A percentile compares a stretch with the other conserved stretches of the same genome.
Conservation (phyloP, 495 filamentous ascomycete species). For the Hypoxylon fuscum region DNA sequence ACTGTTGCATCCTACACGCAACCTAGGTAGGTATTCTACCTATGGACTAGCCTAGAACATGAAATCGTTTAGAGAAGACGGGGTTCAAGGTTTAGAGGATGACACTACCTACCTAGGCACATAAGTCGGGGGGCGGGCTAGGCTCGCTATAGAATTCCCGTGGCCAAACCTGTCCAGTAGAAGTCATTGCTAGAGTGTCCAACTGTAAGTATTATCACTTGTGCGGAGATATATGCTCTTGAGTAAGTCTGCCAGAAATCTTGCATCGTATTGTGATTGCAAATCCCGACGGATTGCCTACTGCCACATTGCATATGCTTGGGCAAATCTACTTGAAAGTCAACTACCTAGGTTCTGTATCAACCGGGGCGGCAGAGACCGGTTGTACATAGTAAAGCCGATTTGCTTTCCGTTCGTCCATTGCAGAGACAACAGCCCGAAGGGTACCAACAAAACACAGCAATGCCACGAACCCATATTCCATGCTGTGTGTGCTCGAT, state of each 20-base stretch:
- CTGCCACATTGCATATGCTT: conserved; percentile 18
- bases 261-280: conserved; percentile 18
- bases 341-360: conserved; percentile 16
- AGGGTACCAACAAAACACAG: not conserved
- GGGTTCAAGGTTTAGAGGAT: no score
- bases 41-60: no score
- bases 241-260: not conserved
- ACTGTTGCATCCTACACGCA: no score
- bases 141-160: no score
- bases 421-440: conserved; percentile 1
- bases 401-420: not conserved
- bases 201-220: not conserved
- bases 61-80: no score
- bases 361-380: not conserved
- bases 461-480: not conserved
- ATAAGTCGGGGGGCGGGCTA: no score
- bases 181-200: no score
- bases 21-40: no score
- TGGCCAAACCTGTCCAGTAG: no score
- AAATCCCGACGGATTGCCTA: conserved; percentile 1
- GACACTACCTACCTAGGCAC: no score
- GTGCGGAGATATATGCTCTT: not conserved
- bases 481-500: not conserved
- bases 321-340: conserved; percentile 9
- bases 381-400: not conserved